Evolutionary conservation across 768 basidiomycete species (phyloP).

Genomic region (Trametes coccinea): DNA sequence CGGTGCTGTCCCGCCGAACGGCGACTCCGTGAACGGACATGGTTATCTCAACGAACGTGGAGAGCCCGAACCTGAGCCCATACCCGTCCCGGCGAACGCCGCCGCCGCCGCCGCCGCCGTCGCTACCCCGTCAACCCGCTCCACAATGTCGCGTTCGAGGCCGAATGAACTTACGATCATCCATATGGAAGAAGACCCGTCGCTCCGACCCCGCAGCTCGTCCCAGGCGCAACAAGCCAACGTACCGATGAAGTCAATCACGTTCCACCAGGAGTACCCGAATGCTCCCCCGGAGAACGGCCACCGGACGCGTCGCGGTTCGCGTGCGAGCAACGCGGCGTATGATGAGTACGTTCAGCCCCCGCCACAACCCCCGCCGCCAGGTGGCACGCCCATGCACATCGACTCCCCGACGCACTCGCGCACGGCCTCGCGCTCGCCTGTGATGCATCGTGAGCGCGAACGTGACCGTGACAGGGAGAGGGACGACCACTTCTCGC

Average conservation of each 20-base stretch:
- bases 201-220: conserved; percentile 13
- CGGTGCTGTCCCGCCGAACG: conserved; percentile 1
- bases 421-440: conserved; percentile 30
- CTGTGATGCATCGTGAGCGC: conserved; percentile 30
- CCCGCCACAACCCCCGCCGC: conserved; percentile 5
- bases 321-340: conserved; percentile 21
- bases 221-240: conserved; percentile 11
- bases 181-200: conserved; percentile 28
- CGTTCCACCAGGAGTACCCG: conserved; percentile 32
- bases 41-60: conserved; percentile 19
- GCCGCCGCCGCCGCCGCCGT: background rate
- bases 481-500: conserved; percentile 28
- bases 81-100: background rate
- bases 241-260: conserved; percentile 25
- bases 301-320: conserved; percentile 22
- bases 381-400: conserved; percentile 13
- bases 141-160: background rate
- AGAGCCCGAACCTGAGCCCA: conserved; percentile 11
- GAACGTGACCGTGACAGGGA: conserved; percentile 17
- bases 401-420: conserved; percentile 18
- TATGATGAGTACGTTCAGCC: conserved; percentile 24
- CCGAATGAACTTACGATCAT: conserved; percentile 32
- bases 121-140: background rate
- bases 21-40: conserved; percentile 15
- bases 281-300: conserved; percentile 14